Percentiles rank a stretch among this genome's conserved stretches.
phyloP scores from a whole-genome alignment of 2,329 filamentous ascomycete species.

The Paecilomyces fulvus region DNA sequence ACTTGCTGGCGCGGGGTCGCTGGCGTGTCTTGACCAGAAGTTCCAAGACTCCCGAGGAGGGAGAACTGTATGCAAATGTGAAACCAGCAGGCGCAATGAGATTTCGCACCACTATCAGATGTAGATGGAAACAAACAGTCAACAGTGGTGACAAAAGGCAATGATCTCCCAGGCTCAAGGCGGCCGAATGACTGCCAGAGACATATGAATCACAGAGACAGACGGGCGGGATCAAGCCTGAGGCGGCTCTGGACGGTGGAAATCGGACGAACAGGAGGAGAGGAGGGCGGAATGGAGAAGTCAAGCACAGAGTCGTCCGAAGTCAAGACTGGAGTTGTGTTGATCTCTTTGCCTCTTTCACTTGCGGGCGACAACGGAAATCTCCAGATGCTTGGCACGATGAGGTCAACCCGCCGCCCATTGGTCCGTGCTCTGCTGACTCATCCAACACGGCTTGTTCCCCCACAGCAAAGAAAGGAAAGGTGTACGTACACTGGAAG shows the following conservation, averaged over 20 bases:
- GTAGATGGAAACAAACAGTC: not conserved
- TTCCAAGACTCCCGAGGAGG: not conserved
- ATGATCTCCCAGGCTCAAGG: not conserved
- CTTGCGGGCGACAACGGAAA: slow-evolving; percentile 2
- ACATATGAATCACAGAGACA: not conserved
- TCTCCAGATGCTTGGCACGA: slow-evolving; percentile 3
- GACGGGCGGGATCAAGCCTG: too few relatives aligned
- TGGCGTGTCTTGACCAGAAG: not conserved
- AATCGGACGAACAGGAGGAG: not conserved
- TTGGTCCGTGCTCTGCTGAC: not conserved
- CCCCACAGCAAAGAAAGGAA: too few relatives aligned
- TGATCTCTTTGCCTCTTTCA: not conserved
- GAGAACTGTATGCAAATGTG: not conserved
- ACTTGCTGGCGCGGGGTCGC: not conserved
- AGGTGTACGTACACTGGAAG: too few relatives aligned
- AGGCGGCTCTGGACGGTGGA: too few relatives aligned
- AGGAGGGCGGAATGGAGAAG: not conserved
- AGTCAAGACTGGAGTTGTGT: not conserved
- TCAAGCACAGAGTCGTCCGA: not conserved
- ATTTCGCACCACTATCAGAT: not conserved
- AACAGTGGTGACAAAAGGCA: not conserved
- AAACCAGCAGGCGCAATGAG: not conserved
- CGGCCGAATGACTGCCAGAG: not conserved
- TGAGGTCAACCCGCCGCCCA: slow-evolving; percentile 1
- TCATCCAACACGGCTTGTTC: not conserved